Base-by-base conservation (phyloP, 768 basidiomycete genomes). In the Boletus sp. region DNA sequence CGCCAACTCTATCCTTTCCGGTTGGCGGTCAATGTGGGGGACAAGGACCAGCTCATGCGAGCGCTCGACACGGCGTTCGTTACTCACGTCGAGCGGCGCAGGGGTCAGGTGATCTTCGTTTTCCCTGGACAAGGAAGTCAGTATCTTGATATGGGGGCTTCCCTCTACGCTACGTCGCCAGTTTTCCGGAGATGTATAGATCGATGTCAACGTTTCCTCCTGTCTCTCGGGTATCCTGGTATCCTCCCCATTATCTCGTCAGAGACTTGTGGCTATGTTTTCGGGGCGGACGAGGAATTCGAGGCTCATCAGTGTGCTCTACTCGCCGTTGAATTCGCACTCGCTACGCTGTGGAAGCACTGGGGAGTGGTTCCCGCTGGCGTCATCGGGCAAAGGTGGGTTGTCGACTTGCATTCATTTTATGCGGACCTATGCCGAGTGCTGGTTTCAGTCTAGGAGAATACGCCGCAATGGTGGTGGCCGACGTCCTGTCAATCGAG, bases 71-170 rank as follows among this genome's bases (percentile, higher is more conserved):
- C 57, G 0, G 72, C 79, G 7, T 49, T 70, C 4, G 61, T 74
- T 23, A 63, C 71, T 19, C 66, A 73, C 39, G 64, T 69, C 23
- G 55, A 62, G n/a, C 60, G 69, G 15, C 32, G 53, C 1, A 57
- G 64, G 11, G 63, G 61, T n/a, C 69, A 72, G 4, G 74, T 79
- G 1, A 75, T 82, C 6, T 88, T 90, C 60, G 83, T 88, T 4
- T 89, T 88, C 66, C 84, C 87, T 17, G 89, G 88, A 8, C 85
- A 89, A 63, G 88, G 87, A 37, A 74, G 79, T 32, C 86, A 88
- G 57, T 84, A 85, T 70, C 63, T 74, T 17, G 79, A 82, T 7
- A 88, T 89, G 87, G 87, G 84, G 0, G 54, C 69, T 30, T 65
- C 68, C 0, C 75, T 90, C 15, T 90, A 90, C 53, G 62, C 62